Percentiles rank a stretch among this genome's conserved stretches.
Evolutionary conservation across 106 monocot species (phyloP).

Genomic region (Platanthera zijinensis): DNA sequence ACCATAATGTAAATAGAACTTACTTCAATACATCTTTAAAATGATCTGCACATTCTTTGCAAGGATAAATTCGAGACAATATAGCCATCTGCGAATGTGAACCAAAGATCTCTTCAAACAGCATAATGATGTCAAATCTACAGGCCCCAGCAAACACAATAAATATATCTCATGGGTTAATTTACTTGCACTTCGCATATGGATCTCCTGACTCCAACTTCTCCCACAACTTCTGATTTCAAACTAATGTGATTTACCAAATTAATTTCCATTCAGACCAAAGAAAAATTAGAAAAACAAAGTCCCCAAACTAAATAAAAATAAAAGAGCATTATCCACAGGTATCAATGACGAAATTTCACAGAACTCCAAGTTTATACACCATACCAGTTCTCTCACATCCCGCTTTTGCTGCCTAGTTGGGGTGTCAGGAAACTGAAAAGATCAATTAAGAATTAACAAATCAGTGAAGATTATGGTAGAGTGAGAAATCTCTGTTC

Average conservation of each 20-base stretch:
- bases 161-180: neutral
- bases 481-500: neutral
- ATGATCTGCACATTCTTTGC: constrained; percentile 87
- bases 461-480: neutral
- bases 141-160: neutral
- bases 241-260: no score
- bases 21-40: constrained; percentile 85
- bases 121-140: neutral
- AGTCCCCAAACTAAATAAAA: neutral
- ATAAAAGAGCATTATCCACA: neutral
- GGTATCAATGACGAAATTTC: neutral
- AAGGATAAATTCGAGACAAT: constrained; percentile 83
- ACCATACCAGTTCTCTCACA: constrained; percentile 82
- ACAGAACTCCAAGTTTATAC: neutral
- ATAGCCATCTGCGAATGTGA: constrained; percentile 65
- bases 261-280: no score
- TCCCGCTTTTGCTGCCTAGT: constrained; percentile 84
- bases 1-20: constrained; percentile 18
- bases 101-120: constrained; percentile 3
- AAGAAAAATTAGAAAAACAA: neutral
- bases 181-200: no score
- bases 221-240: no score
- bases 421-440: constrained; percentile 76
- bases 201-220: no score
- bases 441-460: constrained; percentile 4